These are phyloP conservation scores for Lasiosphaeria hispida DNA, from an alignment of 495 filamentous ascomycete species.

Conservation along the genomic window DNA sequence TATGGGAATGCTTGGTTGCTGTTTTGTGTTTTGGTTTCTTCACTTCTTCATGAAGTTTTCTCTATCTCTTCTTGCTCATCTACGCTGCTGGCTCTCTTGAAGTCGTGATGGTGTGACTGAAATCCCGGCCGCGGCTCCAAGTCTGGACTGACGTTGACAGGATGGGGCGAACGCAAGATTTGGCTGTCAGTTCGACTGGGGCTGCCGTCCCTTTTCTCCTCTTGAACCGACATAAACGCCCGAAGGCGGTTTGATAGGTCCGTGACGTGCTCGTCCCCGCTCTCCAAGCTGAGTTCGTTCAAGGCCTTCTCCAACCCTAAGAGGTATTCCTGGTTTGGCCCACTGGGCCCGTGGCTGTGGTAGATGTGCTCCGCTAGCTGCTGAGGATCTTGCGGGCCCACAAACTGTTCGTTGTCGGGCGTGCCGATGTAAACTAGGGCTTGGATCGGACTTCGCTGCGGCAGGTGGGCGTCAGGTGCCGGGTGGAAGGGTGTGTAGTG, in stretches of 20 bases:
- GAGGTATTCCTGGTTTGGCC: conserved; percentile 88
- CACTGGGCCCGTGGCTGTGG: conserved; percentile 75
- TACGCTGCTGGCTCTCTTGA: conserved; percentile 49
- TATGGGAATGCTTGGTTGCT: not conserved
- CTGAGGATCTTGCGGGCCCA: conserved; percentile 76
- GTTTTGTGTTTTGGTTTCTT: conserved; percentile 9
- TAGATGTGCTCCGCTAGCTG: conserved; percentile 82
- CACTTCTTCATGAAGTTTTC: conserved; percentile 34
- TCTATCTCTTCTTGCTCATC: conserved; percentile 61
- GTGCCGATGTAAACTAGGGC: conserved; percentile 92
- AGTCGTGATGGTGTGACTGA: conserved; percentile 34
- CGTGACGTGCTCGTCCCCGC: conserved; percentile 79
- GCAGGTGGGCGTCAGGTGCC: conserved; percentile 33
- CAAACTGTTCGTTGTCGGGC: conserved; percentile 89
- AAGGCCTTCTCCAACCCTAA: conserved; percentile 77
- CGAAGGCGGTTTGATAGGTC: conserved; percentile 58
- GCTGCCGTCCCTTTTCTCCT: conserved; percentile 17
- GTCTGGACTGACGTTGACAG: conserved; percentile 20
- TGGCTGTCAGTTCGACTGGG: conserved; percentile 17
- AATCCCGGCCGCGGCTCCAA: conserved; percentile 6
- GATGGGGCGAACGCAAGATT: conserved; percentile 23
- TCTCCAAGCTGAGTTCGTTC: conserved; percentile 68
- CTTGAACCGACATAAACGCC: conserved; percentile 36
- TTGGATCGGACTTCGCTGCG: conserved; percentile 30
- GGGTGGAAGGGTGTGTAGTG: conserved; percentile 82